A percentile compares a stretch with the other conserved stretches of the same genome.
phyloP scores from a whole-genome alignment of 2,329 filamentous ascomycete species.

The Nemania sp. region DNA sequence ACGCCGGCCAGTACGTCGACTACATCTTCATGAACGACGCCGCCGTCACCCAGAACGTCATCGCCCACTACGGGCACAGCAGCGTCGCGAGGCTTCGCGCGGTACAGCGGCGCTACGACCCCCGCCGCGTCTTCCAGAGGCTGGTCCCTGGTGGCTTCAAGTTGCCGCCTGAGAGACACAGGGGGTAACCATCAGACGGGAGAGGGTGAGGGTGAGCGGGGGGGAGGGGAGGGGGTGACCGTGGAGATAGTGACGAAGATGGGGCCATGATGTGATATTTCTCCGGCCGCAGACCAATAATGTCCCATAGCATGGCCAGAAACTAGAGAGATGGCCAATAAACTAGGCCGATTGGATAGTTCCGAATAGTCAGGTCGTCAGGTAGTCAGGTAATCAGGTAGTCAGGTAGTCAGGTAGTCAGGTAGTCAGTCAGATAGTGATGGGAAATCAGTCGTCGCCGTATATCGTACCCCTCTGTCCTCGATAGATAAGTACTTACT shows the following conservation, averaged over 20 bases:
- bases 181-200: conserved; percentile 12
- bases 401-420: conserved; percentile 2
- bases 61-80: conserved; percentile 31
- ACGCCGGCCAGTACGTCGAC: conserved; percentile 27
- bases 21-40: conserved; percentile 39
- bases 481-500: no score
- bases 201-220: conserved; percentile 8
- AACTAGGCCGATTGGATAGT: not conserved
- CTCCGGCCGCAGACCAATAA: conserved; percentile 6
- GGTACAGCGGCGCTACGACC: conserved; percentile 32
- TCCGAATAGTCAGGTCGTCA: conserved; percentile 1
- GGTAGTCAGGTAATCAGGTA: not conserved
- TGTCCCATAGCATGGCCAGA: conserved; percentile 10
- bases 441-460: not conserved
- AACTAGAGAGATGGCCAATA: not conserved
- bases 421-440: not conserved
- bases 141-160: conserved; percentile 36
- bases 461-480: conserved; percentile 1
- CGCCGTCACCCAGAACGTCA: conserved; percentile 32
- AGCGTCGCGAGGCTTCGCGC: conserved; percentile 32
- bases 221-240: conserved; percentile 6
- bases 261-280: conserved; percentile 24
- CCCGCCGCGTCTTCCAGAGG: conserved; percentile 29
- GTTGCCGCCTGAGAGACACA: conserved; percentile 22
- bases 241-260: not conserved